These are phyloP conservation scores for Dovyalis caffra DNA, from an alignment of 345 rosid species.

Conservation along the genomic window DNA sequence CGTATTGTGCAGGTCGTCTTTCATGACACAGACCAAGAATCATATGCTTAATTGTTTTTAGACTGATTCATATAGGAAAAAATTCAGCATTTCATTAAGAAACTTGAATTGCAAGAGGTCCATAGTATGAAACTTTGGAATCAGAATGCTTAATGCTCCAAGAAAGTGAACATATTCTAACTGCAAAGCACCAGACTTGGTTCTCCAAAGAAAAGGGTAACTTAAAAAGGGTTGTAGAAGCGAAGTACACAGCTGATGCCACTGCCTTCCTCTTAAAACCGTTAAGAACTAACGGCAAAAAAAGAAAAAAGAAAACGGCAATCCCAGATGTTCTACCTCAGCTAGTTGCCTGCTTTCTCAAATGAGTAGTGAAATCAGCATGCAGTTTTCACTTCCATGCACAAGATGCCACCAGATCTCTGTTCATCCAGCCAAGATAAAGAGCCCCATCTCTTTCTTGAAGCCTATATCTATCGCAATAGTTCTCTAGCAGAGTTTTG, in stretches of 20 bases:
- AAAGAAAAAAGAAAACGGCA: not conserved
- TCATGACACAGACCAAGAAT: not conserved
- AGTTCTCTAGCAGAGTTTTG: conserved; percentile 58
- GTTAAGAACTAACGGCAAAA: not conserved
- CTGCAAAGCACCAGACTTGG: conserved; percentile 4
- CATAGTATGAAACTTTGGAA: not conserved
- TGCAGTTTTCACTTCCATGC: conserved; percentile 68
- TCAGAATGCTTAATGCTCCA: not conserved
- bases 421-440: conserved; percentile 83
- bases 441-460: conserved; percentile 78
- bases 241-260: not conserved
- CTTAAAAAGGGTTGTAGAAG: not conserved
- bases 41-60: not conserved
- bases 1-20: too few species aligned
- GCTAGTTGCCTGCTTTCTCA: not conserved
- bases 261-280: not conserved
- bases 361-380: not conserved
- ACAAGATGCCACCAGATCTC: conserved; percentile 83
- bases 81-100: not conserved
- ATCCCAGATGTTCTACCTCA: not conserved
- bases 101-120: not conserved
- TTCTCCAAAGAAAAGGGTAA: conserved; percentile 2
- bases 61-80: not conserved
- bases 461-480: conserved; percentile 56
- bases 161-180: conserved; percentile 9